phyloP scores from a whole-genome alignment of 768 basidiomycete species.

The Trametes villosa region DNA sequence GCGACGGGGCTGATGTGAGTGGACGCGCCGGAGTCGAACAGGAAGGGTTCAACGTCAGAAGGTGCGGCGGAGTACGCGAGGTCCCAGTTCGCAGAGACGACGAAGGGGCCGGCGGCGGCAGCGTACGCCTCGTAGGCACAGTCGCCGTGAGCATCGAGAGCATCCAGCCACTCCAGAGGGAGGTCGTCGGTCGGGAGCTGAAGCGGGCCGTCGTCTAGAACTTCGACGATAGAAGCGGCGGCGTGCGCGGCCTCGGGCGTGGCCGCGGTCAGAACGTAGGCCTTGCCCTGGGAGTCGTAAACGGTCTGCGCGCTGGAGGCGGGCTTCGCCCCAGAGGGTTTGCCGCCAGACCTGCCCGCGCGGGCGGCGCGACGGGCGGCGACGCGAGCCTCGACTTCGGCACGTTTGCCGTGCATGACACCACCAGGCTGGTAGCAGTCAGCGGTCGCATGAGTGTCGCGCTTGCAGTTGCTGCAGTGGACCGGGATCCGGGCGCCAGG shows the following conservation, averaged over 20 bases:
- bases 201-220: background rate
- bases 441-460: background rate
- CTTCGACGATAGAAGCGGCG: too few species aligned
- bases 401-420: background rate
- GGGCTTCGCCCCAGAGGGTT: too few species aligned
- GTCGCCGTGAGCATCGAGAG: background rate
- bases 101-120: background rate
- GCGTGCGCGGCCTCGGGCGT: background rate
- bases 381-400: background rate
- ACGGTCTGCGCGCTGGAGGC: too few species aligned
- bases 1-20: constrained; percentile 31
- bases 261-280: too few species aligned
- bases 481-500: background rate
- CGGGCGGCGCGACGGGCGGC: too few species aligned
- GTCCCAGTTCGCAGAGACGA: background rate
- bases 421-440: background rate
- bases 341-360: too few species aligned
- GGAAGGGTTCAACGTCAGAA: background rate
- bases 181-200: background rate
- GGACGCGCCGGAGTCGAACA: constrained; percentile 27
- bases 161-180: background rate
- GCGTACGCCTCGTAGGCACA: background rate
- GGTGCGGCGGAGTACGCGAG: background rate
- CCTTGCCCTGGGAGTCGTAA: too few species aligned
- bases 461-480: background rate